Evolutionary conservation across 2,329 filamentous ascomycete genomes (phyloP).

Genomic region (Colletotrichum eremochloae): DNA sequence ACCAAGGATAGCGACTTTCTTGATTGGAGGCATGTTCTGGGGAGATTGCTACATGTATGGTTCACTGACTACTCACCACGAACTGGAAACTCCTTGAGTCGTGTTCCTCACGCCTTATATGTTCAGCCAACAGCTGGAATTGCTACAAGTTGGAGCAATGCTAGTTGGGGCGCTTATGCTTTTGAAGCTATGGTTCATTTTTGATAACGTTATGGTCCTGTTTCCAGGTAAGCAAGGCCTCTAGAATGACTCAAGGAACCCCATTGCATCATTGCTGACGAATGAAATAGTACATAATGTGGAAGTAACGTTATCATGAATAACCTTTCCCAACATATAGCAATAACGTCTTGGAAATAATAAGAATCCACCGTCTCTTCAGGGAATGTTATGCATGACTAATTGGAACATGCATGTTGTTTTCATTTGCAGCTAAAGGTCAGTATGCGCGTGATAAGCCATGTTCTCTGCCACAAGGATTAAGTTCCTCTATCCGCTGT

Average conservation of each 20-base stretch:
- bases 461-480: too few relatives aligned
- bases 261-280: neutral
- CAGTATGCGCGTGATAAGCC: too few relatives aligned
- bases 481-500: too few relatives aligned
- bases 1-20: constrained; percentile 19
- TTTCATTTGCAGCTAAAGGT: too few relatives aligned
- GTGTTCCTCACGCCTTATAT: neutral
- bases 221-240: neutral
- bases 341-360: neutral
- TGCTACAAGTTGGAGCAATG: neutral
- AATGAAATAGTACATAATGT: too few relatives aligned
- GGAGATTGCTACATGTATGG: neutral
- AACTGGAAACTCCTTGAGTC: neutral
- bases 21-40: neutral
- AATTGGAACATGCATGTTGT: too few relatives aligned
- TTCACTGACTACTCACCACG: neutral
- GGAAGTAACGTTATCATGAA: neutral
- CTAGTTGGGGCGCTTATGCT: neutral
- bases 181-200: neutral
- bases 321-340: neutral
- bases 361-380: too few relatives aligned
- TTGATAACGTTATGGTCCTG: constrained; percentile 1
- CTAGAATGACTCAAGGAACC: neutral
- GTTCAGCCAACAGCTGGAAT: neutral
- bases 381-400: too few relatives aligned